phyloP scores from a whole-genome alignment of 2,329 filamentous ascomycete genomes.

The Helicocarpus griseus region DNA sequence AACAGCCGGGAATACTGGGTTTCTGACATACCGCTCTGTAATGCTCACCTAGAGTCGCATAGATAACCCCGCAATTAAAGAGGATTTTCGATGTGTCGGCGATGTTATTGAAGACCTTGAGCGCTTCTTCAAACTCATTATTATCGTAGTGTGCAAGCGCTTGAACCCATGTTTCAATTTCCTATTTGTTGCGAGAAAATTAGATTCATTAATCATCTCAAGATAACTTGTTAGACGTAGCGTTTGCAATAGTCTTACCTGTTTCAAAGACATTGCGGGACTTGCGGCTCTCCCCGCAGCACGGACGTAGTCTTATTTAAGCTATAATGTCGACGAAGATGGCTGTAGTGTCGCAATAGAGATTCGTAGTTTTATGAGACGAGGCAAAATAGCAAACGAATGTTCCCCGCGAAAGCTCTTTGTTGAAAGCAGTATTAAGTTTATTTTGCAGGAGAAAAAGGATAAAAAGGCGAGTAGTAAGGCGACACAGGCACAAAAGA shows the following conservation, averaged over 20 bases:
- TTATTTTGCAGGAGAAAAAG: background rate
- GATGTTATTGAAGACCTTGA: constrained; percentile 76
- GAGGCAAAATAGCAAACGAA: background rate
- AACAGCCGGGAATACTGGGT: background rate
- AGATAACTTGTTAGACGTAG: background rate
- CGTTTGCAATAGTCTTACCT: constrained; percentile 10
- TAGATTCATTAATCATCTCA: background rate
- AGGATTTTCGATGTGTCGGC: constrained; percentile 95
- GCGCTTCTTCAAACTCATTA: constrained; percentile 88
- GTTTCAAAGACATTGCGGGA: constrained; percentile 16
- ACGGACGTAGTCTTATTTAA: background rate
- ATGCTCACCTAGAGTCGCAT: constrained; percentile 92
- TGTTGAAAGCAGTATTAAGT: background rate
- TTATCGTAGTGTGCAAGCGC: constrained; percentile 90
- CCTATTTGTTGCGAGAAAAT: constrained; percentile 43
- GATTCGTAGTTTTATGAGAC: no score
- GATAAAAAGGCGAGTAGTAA: background rate
- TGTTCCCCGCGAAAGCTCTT: background rate
- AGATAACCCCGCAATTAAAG: constrained; percentile 97
- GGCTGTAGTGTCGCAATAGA: no score
- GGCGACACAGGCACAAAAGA: background rate
- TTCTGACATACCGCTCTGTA: constrained; percentile 68
- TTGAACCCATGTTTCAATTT: constrained; percentile 97
- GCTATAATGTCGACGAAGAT: no score
- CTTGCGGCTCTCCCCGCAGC: background rate